Base-by-base conservation (phyloP, 495 filamentous ascomycete genomes). In the Astrocystis sublimbata region DNA sequence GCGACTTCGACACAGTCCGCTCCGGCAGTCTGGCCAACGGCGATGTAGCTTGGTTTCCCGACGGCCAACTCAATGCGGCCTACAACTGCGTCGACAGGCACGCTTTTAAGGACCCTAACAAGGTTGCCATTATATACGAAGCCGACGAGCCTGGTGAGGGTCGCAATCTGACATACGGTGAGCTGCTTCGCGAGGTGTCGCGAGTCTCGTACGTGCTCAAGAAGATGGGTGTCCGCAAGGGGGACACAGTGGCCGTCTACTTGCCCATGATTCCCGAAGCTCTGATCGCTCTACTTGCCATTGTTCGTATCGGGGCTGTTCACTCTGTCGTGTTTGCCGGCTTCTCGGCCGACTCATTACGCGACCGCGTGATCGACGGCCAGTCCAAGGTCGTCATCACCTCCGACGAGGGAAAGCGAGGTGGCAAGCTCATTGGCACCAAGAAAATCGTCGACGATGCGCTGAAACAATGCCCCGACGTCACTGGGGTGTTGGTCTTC, bases 1-100 rank as follows among this genome's bases (percentile, higher is more conserved):
- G 82, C 59, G 93, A 97, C 73, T 98, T 98, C 76, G 80, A 97
- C 72, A 98, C 94, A 15, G 93, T 96, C 17, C 87, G 86, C 71
- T 82, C 78, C 66, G 94, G 94, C 50, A 87, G 85, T 13, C 85
- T 98, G 53, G 77, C 74, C 60, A 82, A 89, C 65, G 94, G 94
- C 64, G 93, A 98, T 80, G 88, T 82, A 67, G 88, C 91, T 58
- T 41, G 38, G 38, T 41, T 41, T 6, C 38, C 38, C 13, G 38
- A n/a, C 9, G 38, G 38, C 38, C 13, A 41, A n/a, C 15, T 41
- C 4, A 15, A 13, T 0, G 17, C 38, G 1, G 15, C 13, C 38
- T 41, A 41, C 38, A 41, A 41, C 15, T 41, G 38, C 38, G 38
- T 41, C 38, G 38, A 41, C 4, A 41, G 38, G 17, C 38, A 41